Evolutionary conservation across 2,329 filamentous ascomycete genomes (phyloP).

Genomic region (Rutstroemia sydowiana): DNA sequence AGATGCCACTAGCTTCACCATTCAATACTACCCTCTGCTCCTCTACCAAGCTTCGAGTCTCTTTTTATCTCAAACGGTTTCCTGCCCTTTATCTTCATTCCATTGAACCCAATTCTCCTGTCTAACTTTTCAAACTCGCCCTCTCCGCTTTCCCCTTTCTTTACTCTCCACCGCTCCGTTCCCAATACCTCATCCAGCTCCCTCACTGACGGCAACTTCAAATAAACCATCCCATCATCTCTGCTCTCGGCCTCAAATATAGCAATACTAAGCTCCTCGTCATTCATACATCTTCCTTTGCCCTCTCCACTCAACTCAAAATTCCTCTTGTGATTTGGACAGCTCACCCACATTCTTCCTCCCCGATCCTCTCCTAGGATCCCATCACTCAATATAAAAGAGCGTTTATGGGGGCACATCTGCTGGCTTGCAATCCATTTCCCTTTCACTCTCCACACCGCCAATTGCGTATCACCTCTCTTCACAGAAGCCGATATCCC

Average conservation of each 20-base stretch:
- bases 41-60: neutral
- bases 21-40: neutral
- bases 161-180: slow-evolving; percentile 71
- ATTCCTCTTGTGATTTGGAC: slow-evolving; percentile 85
- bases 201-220: slow-evolving; percentile 71
- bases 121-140: slow-evolving; percentile 30
- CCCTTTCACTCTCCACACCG: slow-evolving; percentile 75
- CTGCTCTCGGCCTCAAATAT: slow-evolving; percentile 73
- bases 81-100: neutral
- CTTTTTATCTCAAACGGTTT: neutral
- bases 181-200: slow-evolving; percentile 75
- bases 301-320: slow-evolving; percentile 63
- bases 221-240: slow-evolving; percentile 68
- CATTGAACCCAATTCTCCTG: slow-evolving; percentile 13
- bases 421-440: slow-evolving; percentile 82
- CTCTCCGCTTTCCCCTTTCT: slow-evolving; percentile 53
- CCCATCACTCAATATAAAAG: slow-evolving; percentile 83
- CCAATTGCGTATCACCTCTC: slow-evolving; percentile 81
- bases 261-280: slow-evolving; percentile 69
- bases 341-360: slow-evolving; percentile 66
- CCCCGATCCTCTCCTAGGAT: slow-evolving; percentile 52
- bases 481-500: slow-evolving; percentile 73
- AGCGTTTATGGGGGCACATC: slow-evolving; percentile 90
- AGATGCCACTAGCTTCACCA: neutral
- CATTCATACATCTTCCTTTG: slow-evolving; percentile 66